These are phyloP conservation scores for Cyclostephanos tholiformis DNA, from an alignment of 108 stramenopile genomes.

Conservation along the genomic window DNA sequence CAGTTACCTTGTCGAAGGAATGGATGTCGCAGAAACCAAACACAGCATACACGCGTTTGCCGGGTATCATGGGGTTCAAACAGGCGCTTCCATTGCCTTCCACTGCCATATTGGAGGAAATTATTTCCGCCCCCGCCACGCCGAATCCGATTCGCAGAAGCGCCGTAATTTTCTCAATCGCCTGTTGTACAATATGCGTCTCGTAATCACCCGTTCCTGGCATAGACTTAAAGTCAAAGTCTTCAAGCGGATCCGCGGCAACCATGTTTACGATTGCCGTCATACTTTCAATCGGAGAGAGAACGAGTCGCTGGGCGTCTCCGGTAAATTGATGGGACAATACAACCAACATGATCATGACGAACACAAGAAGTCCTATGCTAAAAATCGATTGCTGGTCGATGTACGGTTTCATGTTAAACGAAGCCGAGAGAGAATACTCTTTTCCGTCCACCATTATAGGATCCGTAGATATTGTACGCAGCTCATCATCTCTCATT, in stretches of 20 bases:
- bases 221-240: slow-evolving; percentile 52
- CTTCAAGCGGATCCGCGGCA: slow-evolving; percentile 59
- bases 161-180: slow-evolving; percentile 55
- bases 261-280: slow-evolving; percentile 64
- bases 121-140: slow-evolving; percentile 93
- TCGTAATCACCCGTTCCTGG: slow-evolving; percentile 50
- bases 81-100: slow-evolving; percentile 74
- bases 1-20: slow-evolving; percentile 81
- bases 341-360: slow-evolving; percentile 58
- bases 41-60: slow-evolving; percentile 89
- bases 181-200: slow-evolving; percentile 45
- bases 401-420: slow-evolving; percentile 45
- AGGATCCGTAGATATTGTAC: slow-evolving; percentile 36
- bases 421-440: slow-evolving; percentile 51
- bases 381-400: slow-evolving; percentile 41
- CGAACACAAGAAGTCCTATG: slow-evolving; percentile 66
- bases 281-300: slow-evolving; percentile 76
- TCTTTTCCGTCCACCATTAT: slow-evolving; percentile 16
- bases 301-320: slow-evolving; percentile 74
- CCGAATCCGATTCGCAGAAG: slow-evolving; percentile 54
- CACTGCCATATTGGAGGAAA: slow-evolving; percentile 90
- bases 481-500: slow-evolving; percentile 25
- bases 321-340: slow-evolving; percentile 60
- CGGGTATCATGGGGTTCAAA: slow-evolving; percentile 92
- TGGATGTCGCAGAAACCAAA: slow-evolving; percentile 94